Base-by-base conservation (phyloP, 495 filamentous ascomycete species). In the Penicillium psychrofluorescens region DNA sequence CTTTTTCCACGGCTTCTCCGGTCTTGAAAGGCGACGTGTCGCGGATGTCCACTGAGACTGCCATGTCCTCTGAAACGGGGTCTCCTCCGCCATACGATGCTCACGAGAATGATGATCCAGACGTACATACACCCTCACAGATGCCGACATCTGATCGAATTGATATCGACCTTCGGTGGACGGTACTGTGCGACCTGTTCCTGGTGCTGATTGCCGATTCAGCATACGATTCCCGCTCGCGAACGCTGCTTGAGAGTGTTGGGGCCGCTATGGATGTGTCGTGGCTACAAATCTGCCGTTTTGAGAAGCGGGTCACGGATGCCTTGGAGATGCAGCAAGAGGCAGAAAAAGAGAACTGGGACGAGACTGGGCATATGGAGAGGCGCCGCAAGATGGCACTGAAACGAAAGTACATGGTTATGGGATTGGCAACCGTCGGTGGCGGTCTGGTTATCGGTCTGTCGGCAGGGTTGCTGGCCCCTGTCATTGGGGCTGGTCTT, bases 121-220 rank as follows among this genome's bases (percentile, higher is more conserved):
- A 81, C 49, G 88, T 95, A 11, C 79, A 79, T 46, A 88, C 78
- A 6, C 88, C 87, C 3, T 86, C 85, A 9, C 80, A 95, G 56
- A 74, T 99, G 49, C 84, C 86, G 0, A 80, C 74, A 1, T 86
- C 84, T 8, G 75, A 82, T 30, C 90, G 86, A 45, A 85, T 99
- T 43, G 90, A 97, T 53, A 95, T 99, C 40, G 92, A 99, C 59
- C 73, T 99, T 42, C 83, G 92, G 31, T 99, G 92, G 92, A 99
- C 92, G 0, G 85, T 96, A 8, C 82, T 99, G 6, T 99, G 92
- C 61, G 92, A 99, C 59, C 70, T 99, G 11, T 99, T 99, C 62
- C 77, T 99, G 12, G 81, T 95, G 6, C 76, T 99, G 15, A 90
- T 97, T 52, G 84, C 92, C n/a, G 90, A 97, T 61, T 90, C 88